These are phyloP conservation scores for Hirsutella minnesotensis DNA, from an alignment of 2,329 filamentous ascomycete genomes.

Conservation along the genomic window DNA sequence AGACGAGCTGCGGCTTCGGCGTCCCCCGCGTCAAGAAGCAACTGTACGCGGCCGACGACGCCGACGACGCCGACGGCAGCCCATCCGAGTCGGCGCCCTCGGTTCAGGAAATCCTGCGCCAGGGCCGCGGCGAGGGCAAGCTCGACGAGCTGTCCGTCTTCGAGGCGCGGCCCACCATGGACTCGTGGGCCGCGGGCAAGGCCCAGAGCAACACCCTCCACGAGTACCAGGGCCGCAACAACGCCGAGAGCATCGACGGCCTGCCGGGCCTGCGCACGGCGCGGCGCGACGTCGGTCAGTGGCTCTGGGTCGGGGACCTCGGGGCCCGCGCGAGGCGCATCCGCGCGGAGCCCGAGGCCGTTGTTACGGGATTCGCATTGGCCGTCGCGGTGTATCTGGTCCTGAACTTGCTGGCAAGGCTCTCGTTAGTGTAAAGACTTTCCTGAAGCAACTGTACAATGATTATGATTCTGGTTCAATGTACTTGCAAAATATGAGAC, in stretches of 20 bases:
- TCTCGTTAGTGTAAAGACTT: background rate
- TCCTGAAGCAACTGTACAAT: too few species aligned
- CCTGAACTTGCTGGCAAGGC: conserved; percentile 3
- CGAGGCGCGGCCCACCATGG: conserved; percentile 43
- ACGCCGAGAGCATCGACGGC: conserved; percentile 44
- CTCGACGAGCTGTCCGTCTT: conserved; percentile 29
- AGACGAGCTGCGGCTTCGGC: conserved; percentile 55
- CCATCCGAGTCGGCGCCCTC: conserved; percentile 1
- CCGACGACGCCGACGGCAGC: background rate
- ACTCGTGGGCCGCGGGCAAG: conserved; percentile 35
- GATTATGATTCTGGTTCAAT: too few species aligned
- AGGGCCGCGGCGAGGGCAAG: conserved; percentile 10
- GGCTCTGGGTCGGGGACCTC: conserved; percentile 29
- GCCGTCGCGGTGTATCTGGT: conserved; percentile 17
- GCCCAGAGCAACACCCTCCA: conserved; percentile 34
- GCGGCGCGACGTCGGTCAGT: conserved; percentile 35
- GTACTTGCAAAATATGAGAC: too few species aligned
- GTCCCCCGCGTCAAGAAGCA: conserved; percentile 40
- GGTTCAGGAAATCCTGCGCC: conserved; percentile 13
- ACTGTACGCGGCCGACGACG: conserved; percentile 18
- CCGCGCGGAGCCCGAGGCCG: conserved; percentile 17
- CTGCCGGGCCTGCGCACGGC: conserved; percentile 44
- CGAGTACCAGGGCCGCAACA: conserved; percentile 45
- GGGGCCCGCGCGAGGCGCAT: conserved; percentile 14
- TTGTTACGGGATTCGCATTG: conserved; percentile 19